phyloP scores from a whole-genome alignment of 2,329 filamentous ascomycete genomes.

The Sclerotiophoma versabilis region DNA sequence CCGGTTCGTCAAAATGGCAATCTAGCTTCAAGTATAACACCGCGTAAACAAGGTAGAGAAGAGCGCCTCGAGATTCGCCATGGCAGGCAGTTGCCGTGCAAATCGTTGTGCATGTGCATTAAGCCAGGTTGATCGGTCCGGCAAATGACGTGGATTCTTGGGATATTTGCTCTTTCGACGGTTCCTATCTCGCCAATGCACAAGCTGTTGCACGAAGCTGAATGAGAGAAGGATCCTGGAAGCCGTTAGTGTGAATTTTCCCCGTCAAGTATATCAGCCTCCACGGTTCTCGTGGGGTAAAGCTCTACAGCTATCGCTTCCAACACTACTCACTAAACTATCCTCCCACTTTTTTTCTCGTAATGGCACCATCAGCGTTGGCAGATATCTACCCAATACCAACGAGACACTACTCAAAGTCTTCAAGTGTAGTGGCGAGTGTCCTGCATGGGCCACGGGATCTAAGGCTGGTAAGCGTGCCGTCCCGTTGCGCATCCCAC shows the following conservation, averaged over 20 bases:
- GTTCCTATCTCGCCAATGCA: conserved; percentile 49
- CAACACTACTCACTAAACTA: conserved; percentile 28
- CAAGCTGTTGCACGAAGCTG: conserved; percentile 28
- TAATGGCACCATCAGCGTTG: conserved; percentile 52
- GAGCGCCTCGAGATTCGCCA: conserved; percentile 42
- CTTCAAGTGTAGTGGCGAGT: conserved; percentile 48
- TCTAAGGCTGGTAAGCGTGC: conserved; percentile 51
- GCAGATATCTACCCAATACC: conserved; percentile 50
- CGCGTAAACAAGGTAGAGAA: conserved; percentile 46
- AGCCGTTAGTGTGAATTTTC: conserved; percentile 36
- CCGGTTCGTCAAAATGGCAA: conserved; percentile 36
- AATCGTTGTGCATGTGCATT: conserved; percentile 46
- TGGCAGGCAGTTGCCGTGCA: conserved; percentile 37
- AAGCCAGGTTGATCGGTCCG: conserved; percentile 47
- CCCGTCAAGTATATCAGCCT: conserved; percentile 49
- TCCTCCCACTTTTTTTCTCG: conserved; percentile 34
- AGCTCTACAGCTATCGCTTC: conserved; percentile 37
- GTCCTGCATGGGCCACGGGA: conserved; percentile 53
- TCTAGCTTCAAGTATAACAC: conserved; percentile 44
- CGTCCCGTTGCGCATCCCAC: conserved; percentile 45
- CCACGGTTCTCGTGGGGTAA: conserved; percentile 49
- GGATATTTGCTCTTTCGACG: conserved; percentile 40
- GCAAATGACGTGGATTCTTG: conserved; percentile 49
- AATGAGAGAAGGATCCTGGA: conserved; percentile 36
- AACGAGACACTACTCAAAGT: conserved; percentile 48